These are phyloP conservation scores for Physcia stellaris DNA, from an alignment of 495 filamentous ascomycete species.

Conservation along the genomic window DNA sequence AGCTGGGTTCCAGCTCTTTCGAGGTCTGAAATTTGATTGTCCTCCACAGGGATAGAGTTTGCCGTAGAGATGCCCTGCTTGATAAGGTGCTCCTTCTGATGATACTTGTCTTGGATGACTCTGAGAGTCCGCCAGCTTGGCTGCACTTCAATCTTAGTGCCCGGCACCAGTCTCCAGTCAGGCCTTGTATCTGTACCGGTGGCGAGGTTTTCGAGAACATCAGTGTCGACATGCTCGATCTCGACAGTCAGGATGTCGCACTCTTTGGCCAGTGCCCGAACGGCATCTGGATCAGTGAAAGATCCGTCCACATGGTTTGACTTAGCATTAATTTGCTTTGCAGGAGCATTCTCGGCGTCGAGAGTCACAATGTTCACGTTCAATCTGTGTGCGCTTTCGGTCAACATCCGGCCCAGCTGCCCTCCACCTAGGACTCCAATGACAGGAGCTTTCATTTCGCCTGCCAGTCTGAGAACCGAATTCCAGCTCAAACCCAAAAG, in stretches of 20 bases:
- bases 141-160: slow-evolving; percentile 37
- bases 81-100: slow-evolving; percentile 73
- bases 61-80: slow-evolving; percentile 56
- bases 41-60: slow-evolving; percentile 46
- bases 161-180: slow-evolving; percentile 21
- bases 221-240: slow-evolving; percentile 93
- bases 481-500: too few relatives aligned
- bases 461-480: not conserved
- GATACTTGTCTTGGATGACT: slow-evolving; percentile 91
- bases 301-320: slow-evolving; percentile 66
- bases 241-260: slow-evolving; percentile 90
- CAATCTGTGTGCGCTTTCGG: slow-evolving; percentile 75
- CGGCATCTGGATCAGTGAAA: slow-evolving; percentile 64
- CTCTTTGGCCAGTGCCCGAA: slow-evolving; percentile 58
- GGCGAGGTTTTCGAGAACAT: slow-evolving; percentile 75
- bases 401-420: slow-evolving; percentile 91
- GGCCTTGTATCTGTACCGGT: slow-evolving; percentile 4
- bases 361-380: slow-evolving; percentile 71
- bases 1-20: slow-evolving; percentile 47
- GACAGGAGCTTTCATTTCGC: too few relatives aligned
- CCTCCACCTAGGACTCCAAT: slow-evolving; percentile 64
- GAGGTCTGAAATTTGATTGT: slow-evolving; percentile 41
- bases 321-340: slow-evolving; percentile 79
- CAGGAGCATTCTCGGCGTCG: slow-evolving; percentile 66
- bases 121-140: slow-evolving; percentile 82